Conservation (phyloP, 2,329 filamentous ascomycete species). For the Diaporthe citrichinensis region DNA sequence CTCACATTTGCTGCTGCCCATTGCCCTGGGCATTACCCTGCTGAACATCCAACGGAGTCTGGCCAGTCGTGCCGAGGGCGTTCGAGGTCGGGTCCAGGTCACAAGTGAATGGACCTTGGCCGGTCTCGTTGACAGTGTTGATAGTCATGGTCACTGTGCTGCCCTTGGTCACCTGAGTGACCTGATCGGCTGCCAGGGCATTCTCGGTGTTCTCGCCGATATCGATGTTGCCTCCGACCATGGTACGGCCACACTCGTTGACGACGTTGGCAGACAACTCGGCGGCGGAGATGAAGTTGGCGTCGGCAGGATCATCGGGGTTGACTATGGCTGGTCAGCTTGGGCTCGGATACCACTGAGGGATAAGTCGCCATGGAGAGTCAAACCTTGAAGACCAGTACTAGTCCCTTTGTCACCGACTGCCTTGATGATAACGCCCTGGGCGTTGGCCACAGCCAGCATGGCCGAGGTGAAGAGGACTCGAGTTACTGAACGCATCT, state of each 20-base stretch:
- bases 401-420: slow-evolving; percentile 37
- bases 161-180: slow-evolving; percentile 64
- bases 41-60: slow-evolving; percentile 60
- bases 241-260: slow-evolving; percentile 73
- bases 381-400: slow-evolving; percentile 36
- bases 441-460: slow-evolving; percentile 39
- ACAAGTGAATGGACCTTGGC: slow-evolving; percentile 64
- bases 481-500: slow-evolving; percentile 37
- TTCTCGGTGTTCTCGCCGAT: slow-evolving; percentile 67
- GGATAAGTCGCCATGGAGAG: neutral
- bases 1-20: slow-evolving; percentile 58
- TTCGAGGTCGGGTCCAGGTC: slow-evolving; percentile 63
- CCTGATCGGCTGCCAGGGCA: slow-evolving; percentile 56
- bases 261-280: slow-evolving; percentile 65
- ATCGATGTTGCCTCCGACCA: slow-evolving; percentile 71
- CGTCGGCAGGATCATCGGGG: slow-evolving; percentile 54
- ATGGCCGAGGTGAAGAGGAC: slow-evolving; percentile 38
- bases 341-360: neutral
- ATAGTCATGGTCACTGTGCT: slow-evolving; percentile 58
- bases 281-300: slow-evolving; percentile 71
- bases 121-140: slow-evolving; percentile 64
- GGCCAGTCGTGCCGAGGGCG: slow-evolving; percentile 57
- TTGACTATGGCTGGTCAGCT: slow-evolving; percentile 29
- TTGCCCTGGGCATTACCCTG: slow-evolving; percentile 64
- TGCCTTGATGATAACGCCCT: slow-evolving; percentile 40